These are phyloP conservation scores for Batrachochytrium dendrobatidis DNA, from an alignment of 371 early-diverging fungal genomes.

Conservation along the genomic window DNA sequence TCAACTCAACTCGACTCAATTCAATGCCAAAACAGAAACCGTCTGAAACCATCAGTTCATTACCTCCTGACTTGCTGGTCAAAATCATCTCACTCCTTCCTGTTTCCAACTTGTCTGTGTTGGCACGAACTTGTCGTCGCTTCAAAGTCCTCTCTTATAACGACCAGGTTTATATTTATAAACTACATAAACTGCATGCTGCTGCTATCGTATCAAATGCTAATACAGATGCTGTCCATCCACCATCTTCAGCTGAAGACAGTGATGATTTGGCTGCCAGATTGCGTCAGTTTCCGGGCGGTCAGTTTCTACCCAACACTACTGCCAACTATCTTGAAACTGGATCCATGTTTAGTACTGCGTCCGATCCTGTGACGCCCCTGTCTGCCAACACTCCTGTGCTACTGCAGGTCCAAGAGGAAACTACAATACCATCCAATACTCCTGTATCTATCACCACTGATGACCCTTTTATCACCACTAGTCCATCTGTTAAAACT, in stretches of 20 bases:
- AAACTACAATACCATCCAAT: background rate
- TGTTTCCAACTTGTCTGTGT: slow-evolving; percentile 28
- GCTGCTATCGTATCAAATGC: background rate
- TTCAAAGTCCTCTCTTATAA: slow-evolving; percentile 43
- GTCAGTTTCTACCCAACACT: slow-evolving; percentile 30
- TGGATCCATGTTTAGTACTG: slow-evolving; percentile 13
- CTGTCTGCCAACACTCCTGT: background rate
- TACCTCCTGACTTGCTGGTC: slow-evolving; percentile 43
- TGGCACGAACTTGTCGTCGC: slow-evolving; percentile 37
- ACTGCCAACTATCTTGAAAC: slow-evolving; percentile 34
- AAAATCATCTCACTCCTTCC: slow-evolving; percentile 36
- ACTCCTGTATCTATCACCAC: background rate
- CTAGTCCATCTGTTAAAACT: too few species aligned
- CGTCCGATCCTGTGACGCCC: background rate
- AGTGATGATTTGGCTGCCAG: slow-evolving; percentile 21
- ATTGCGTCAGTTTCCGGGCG: slow-evolving; percentile 42
- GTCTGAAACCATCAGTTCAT: slow-evolving; percentile 24
- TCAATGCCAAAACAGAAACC: background rate
- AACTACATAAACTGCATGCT: slow-evolving; percentile 30
- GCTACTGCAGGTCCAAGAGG: background rate
- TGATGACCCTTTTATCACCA: too few species aligned
- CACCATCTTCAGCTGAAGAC: slow-evolving; percentile 1
- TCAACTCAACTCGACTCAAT: background rate
- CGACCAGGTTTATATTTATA: slow-evolving; percentile 38
- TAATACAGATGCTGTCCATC: background rate